phyloP scores from a whole-genome alignment of 305 asterid genomes.

The Solanum hybrid region DNA sequence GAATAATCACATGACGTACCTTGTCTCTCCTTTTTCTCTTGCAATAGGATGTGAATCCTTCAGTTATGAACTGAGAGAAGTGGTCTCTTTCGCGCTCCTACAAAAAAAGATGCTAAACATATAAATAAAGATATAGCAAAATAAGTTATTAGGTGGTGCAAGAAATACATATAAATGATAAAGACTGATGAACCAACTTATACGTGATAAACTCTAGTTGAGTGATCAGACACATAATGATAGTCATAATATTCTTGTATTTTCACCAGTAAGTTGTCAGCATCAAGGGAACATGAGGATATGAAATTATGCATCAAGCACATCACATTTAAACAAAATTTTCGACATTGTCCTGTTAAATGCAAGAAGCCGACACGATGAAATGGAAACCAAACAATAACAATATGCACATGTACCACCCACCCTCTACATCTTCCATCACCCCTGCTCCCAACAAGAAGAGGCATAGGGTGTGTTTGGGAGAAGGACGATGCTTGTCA shows the following conservation, averaged over 20 bases:
- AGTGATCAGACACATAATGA: neutral
- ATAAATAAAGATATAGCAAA: neutral
- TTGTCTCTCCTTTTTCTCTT: constrained; percentile 96
- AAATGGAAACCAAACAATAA: neutral
- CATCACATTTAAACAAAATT: neutral
- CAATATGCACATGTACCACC: neutral
- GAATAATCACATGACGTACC: constrained; percentile 28
- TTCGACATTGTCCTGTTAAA: neutral
- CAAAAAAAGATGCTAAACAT: neutral
- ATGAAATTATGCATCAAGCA: neutral
- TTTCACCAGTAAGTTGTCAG: neutral
- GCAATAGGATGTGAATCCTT: constrained; percentile 95
- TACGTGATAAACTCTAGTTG: neutral
- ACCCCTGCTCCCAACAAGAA: neutral
- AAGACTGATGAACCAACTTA: neutral
- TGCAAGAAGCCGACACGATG: neutral
- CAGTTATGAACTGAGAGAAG: constrained; percentile 93
- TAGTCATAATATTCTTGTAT: neutral
- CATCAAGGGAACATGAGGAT: neutral
- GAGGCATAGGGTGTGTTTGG: neutral
- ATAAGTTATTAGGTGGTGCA: neutral
- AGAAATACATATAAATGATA: neutral
- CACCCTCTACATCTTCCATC: neutral
- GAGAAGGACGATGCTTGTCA: neutral
- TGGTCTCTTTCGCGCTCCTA: constrained; percentile 95